Percentiles rank a stretch among this genome's conserved stretches.
phyloP scores from a whole-genome alignment of 768 basidiomycete genomes.

The Dacryopinax primogenitus region DNA sequence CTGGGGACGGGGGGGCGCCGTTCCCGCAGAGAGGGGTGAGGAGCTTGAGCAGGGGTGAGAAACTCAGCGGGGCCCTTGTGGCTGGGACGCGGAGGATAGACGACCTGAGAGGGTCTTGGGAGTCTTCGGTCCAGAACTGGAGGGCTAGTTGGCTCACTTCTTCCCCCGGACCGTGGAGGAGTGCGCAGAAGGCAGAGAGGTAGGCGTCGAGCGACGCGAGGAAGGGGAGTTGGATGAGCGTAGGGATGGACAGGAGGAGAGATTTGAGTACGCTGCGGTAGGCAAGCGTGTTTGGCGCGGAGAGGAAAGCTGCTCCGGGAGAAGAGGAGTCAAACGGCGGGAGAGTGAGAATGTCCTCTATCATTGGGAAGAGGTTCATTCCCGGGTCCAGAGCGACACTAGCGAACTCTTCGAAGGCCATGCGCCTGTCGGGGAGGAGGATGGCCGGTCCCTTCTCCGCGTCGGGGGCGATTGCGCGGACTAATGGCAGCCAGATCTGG shows the following conservation, averaged over 20 bases:
- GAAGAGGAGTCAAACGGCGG: neutral
- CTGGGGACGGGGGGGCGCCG: neutral
- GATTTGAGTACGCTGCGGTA: neutral
- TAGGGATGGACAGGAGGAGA: neutral
- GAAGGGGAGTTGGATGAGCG: conserved; percentile 6
- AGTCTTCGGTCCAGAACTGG: neutral
- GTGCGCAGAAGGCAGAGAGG: neutral
- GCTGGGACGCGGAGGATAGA: neutral
- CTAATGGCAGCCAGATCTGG: neutral
- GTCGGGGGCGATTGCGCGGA: neutral
- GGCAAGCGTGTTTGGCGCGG: neutral
- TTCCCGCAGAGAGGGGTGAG: conserved; percentile 3
- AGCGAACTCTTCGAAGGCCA: neutral
- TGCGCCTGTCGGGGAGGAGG: neutral
- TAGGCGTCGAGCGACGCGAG: neutral
- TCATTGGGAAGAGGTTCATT: neutral
- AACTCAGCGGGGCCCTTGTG: neutral
- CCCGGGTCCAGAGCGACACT: conserved; percentile 1
- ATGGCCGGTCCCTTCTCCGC: neutral
- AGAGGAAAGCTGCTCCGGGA: neutral
- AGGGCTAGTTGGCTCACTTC: neutral
- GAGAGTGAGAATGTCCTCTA: neutral
- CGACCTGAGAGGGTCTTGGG: neutral
- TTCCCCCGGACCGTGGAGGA: neutral
- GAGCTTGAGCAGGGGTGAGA: neutral